phyloP scores from a whole-genome alignment of 1,284 basidiomycete genomes.

The Golubevia sp. region DNA sequence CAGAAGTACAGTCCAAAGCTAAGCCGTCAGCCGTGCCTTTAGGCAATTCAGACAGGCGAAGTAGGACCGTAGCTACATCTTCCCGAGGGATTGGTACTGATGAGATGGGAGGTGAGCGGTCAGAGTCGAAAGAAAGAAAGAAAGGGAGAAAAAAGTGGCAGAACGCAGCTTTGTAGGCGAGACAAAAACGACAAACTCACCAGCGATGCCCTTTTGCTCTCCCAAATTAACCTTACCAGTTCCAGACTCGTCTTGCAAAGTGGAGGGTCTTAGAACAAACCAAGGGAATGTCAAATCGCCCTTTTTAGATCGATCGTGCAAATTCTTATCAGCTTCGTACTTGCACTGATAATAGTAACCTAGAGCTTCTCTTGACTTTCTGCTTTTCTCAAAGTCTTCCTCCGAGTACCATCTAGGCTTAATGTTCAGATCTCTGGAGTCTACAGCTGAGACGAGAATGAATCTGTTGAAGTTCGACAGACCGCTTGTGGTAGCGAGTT shows the following conservation, averaged over 20 bases:
- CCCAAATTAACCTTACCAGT: slow-evolving; percentile 32
- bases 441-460: slow-evolving; percentile 70
- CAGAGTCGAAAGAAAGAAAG: not conserved
- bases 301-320: slow-evolving; percentile 65
- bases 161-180: slow-evolving; percentile 67
- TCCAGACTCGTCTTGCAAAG: slow-evolving; percentile 65
- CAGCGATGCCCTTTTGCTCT: slow-evolving; percentile 14
- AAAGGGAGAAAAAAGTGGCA: slow-evolving; percentile 28
- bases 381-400: slow-evolving; percentile 64
- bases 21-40: slow-evolving; percentile 64
- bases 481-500: slow-evolving; percentile 64
- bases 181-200: not conserved
- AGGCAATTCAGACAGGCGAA: slow-evolving; percentile 31
- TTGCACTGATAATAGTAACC: not conserved
- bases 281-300: slow-evolving; percentile 67
- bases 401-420: slow-evolving; percentile 25
- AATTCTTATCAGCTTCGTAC: slow-evolving; percentile 73
- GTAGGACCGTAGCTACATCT: slow-evolving; percentile 31
- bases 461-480: slow-evolving; percentile 67
- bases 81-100: slow-evolving; percentile 25
- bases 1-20: slow-evolving; percentile 71
- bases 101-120: not conserved
- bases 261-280: slow-evolving; percentile 74
- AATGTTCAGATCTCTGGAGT: slow-evolving; percentile 68
- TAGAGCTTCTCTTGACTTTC: slow-evolving; percentile 69